phyloP scores from a whole-genome alignment of 257 asterid species.

The Primulina tabacum region DNA sequence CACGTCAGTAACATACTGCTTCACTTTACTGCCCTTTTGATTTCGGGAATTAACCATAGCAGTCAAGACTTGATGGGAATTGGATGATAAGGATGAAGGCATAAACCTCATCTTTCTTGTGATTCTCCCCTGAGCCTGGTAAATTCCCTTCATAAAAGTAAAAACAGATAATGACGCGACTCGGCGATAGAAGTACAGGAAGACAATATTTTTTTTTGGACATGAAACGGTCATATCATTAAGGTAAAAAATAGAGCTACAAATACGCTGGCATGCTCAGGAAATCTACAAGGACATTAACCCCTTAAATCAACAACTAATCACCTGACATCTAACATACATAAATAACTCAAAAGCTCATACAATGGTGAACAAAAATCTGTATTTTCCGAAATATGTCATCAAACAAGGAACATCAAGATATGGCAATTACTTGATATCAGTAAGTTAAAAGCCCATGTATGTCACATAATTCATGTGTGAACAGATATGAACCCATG shows the following conservation, averaged over 20 bases:
- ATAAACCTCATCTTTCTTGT: conserved; percentile 44
- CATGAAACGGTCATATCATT: no score
- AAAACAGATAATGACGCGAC: not conserved
- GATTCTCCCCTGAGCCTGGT: conserved; percentile 52
- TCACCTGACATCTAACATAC: no score
- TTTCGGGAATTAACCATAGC: conserved; percentile 46
- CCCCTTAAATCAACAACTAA: no score
- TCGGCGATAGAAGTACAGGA: not conserved
- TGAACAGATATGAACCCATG: not conserved
- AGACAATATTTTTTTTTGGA: not conserved
- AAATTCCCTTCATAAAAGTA: conserved; percentile 36
- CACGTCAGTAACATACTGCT: conserved; percentile 42
- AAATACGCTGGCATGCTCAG: no score
- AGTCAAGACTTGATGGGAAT: conserved; percentile 44
- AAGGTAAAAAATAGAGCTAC: no score
- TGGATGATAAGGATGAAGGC: conserved; percentile 52
- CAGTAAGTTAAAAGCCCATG: not conserved
- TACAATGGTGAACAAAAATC: no score
- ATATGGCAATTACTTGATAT: not conserved
- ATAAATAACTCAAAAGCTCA: no score
- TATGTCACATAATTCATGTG: not conserved
- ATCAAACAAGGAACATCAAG: no score
- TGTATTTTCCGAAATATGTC: no score
- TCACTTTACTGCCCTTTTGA: conserved; percentile 41
- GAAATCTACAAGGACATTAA: no score